phyloP scores from a whole-genome alignment of 1,139 yeast genomes.

The Zhuliangozyma parablackwelliae region DNA sequence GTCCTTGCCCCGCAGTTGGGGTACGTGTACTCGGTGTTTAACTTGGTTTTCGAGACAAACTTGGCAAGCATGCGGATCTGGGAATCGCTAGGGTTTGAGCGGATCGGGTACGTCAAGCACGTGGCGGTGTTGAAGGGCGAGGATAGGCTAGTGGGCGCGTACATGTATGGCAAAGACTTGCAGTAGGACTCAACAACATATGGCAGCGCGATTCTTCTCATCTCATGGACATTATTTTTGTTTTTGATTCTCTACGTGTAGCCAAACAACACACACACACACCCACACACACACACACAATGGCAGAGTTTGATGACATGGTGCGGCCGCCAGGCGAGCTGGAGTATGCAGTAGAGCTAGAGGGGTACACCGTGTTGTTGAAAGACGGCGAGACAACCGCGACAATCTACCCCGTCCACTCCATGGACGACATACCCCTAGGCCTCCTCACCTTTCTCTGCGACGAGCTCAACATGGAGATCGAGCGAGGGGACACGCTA shows the following conservation, averaged over 20 bases:
- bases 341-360: conserved; percentile 11
- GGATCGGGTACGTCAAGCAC: conserved; percentile 63
- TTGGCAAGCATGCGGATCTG: conserved; percentile 64
- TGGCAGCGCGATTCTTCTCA: too few species aligned
- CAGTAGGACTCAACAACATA: conserved; percentile 1
- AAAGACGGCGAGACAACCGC: conserved; percentile 91
- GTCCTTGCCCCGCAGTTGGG: conserved; percentile 68
- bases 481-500: conserved; percentile 81
- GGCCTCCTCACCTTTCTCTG: conserved; percentile 76
- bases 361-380: conserved; percentile 61
- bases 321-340: conserved; percentile 28
- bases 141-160: conserved; percentile 61
- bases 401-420: conserved; percentile 80
- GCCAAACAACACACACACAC: too few species aligned
- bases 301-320: conserved; percentile 38
- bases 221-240: too few species aligned
- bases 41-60: conserved; percentile 72
- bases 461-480: conserved; percentile 91
- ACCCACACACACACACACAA: too few species aligned
- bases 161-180: conserved; percentile 59
- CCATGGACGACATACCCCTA: conserved; percentile 61
- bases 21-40: conserved; percentile 75
- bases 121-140: conserved; percentile 63
- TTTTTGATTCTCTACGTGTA: background rate
- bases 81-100: conserved; percentile 71